phyloP scores from a whole-genome alignment of 345 rosid species.

The Dovyalis caffra region DNA sequence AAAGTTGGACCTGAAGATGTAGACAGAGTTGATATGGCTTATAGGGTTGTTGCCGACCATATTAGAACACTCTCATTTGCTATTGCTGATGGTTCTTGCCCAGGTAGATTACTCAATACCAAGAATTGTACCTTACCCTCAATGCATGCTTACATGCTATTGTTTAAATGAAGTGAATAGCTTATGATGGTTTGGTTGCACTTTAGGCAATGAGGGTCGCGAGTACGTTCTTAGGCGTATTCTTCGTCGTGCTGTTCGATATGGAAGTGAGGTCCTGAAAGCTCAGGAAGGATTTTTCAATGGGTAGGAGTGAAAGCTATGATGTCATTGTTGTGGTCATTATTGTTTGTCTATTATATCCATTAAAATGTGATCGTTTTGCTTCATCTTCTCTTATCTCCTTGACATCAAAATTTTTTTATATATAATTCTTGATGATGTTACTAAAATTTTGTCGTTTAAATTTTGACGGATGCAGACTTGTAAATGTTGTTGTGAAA shows the following conservation, averaged over 20 bases:
- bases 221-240: conserved; percentile 95
- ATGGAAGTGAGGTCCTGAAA: conserved; percentile 83
- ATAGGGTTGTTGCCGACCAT: conserved; percentile 96
- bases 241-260: conserved; percentile 96
- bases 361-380: not conserved
- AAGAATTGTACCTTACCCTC: too few species aligned
- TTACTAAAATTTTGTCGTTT: not conserved
- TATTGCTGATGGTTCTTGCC: conserved; percentile 97
- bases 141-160: not conserved
- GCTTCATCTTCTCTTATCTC: not conserved
- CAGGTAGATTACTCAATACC: conserved; percentile 49
- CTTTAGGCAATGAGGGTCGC: conserved; percentile 90
- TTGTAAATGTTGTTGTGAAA: conserved; percentile 67
- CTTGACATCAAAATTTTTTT: too few species aligned
- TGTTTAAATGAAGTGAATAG: not conserved
- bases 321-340: not conserved
- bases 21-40: conserved; percentile 91
- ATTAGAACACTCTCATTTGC: conserved; percentile 94
- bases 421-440: not conserved
- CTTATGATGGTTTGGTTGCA: conserved; percentile 9
- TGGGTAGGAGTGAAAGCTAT: conserved; percentile 48
- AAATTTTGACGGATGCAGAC: conserved; percentile 44
- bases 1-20: conserved; percentile 82
- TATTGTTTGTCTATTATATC: not conserved
- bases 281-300: conserved; percentile 91